phyloP scores from a whole-genome alignment of 2,329 filamentous ascomycete genomes.

The Gaeumannomyces sp. region DNA sequence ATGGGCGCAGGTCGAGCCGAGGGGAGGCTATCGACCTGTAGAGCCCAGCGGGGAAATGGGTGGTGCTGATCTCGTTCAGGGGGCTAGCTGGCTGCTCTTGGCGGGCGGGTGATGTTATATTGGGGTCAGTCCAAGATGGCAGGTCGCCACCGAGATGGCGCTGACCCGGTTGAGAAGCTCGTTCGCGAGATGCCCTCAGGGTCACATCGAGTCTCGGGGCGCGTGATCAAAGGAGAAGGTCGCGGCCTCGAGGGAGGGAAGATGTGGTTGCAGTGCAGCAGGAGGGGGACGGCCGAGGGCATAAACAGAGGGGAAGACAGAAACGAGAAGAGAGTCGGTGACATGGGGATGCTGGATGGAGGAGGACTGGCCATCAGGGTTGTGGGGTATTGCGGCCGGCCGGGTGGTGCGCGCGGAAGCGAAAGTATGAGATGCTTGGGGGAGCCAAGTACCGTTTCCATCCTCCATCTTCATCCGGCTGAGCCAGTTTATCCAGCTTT shows the following conservation, averaged over 20 bases:
- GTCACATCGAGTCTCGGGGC: background rate
- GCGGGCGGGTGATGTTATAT: background rate
- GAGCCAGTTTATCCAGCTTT: no score
- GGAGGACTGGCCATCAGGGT: no score
- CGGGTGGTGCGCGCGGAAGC: background rate
- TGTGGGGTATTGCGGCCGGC: background rate
- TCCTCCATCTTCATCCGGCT: no score
- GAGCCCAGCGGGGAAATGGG: background rate
- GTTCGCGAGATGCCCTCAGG: slow-evolving; percentile 1
- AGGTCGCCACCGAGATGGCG: background rate
- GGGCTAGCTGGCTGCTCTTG: background rate
- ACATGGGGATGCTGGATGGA: background rate
- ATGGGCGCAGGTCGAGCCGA: background rate
- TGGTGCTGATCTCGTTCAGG: background rate
- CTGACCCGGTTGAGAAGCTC: background rate
- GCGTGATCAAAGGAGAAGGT: slow-evolving; percentile 8
- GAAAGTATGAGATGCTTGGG: background rate
- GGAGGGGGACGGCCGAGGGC: background rate
- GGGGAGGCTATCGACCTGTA: background rate
- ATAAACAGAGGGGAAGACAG: background rate
- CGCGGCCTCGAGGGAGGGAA: background rate
- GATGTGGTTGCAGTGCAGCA: slow-evolving; percentile 6
- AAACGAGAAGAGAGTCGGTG: no score
- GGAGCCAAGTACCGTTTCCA: background rate
- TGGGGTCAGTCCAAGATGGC: background rate